Base-by-base conservation (phyloP, 1,284 basidiomycete species). In the Ustilago nuda region DNA sequence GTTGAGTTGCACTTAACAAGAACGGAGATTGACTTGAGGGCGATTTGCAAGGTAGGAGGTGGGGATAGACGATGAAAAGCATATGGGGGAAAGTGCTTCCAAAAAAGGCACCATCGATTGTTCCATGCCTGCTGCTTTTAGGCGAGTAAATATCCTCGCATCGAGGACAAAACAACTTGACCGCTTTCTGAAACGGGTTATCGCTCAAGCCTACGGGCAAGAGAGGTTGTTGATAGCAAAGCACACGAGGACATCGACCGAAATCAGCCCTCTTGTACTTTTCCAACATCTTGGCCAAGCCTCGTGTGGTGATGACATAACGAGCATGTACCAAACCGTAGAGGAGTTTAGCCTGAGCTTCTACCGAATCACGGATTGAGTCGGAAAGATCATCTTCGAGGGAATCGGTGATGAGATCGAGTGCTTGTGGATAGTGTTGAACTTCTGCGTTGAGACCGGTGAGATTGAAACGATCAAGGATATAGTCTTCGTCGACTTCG, bases 401-500 rank as follows among this genome's bases (percentile, higher is more conserved):
- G 35, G 84, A 81, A 69, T 85, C 84, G 4, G 95, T 98, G 78
- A 99, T 98, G 66, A 98, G 89, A 86, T 99, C 96, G 60, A 99
- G 88, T 0, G 96, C 96, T 82, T 97, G 92, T 2, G 92, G 88
- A 83, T 98, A 99, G 87, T 98, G 94, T 75, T 94, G 91, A 8
- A 98, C 94, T 87, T 99, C 96, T 76, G 93, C 93, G 87, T 98
- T 98, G 71, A 98, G 89, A 2, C 97, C 96, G 0, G 96, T 99
- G 63, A 99, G 89, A 87, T 98, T 99, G 91, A 99, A 98, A 53
- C 96, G 90, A 88, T 99, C 96, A 56, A 98, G 89, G 82, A 99
- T 98, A 87, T 98, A 99, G 87, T 98, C 96, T 85, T 98, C 95
- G 86, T 99, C 97, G 77, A 99, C 94, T 88, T 99, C 95, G 87